Evolutionary conservation across 2,329 filamentous ascomycete species (phyloP).

Genomic region (Aaosphaeria pasadenensis): DNA sequence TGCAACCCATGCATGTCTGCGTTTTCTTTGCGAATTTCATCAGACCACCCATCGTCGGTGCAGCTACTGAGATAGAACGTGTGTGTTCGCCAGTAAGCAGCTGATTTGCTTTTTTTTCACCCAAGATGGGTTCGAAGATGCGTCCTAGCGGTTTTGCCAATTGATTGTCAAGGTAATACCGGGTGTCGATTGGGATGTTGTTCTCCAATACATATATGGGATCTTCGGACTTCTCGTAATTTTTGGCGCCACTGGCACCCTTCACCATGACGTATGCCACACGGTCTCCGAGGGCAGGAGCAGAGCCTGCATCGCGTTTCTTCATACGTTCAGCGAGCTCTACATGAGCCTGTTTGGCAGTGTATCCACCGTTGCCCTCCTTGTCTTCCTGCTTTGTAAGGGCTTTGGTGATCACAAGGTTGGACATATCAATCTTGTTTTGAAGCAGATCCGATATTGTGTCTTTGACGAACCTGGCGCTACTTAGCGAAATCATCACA

Average conservation of each 20-base stretch:
- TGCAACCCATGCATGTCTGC: slow-evolving; percentile 97
- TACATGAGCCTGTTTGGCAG: slow-evolving; percentile 90
- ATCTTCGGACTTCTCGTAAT: slow-evolving; percentile 96
- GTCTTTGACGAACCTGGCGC: slow-evolving; percentile 82
- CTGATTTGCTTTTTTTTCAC: slow-evolving; percentile 83
- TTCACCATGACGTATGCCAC: slow-evolving; percentile 98
- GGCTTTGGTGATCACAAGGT: slow-evolving; percentile 97
- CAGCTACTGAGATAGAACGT: slow-evolving; percentile 87
- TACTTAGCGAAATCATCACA: slow-evolving; percentile 6
- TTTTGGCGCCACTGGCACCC: slow-evolving; percentile 82
- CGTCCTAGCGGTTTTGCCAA: slow-evolving; percentile 88
- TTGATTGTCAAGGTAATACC: slow-evolving; percentile 98
- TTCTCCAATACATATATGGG: slow-evolving; percentile 96
- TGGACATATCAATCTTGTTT: slow-evolving; percentile 98
- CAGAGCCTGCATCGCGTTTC: slow-evolving; percentile 93
- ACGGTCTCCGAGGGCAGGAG: slow-evolving; percentile 87
- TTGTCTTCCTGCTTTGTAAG: slow-evolving; percentile 65
- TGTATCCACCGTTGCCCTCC: slow-evolving; percentile 55
- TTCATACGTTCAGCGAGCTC: slow-evolving; percentile 95
- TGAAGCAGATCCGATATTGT: slow-evolving; percentile 93
- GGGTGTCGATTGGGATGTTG: slow-evolving; percentile 96
- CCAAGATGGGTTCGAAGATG: slow-evolving; percentile 97
- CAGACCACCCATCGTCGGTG: slow-evolving; percentile 83
- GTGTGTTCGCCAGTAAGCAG: slow-evolving; percentile 92
- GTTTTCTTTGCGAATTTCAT: slow-evolving; percentile 99